These are phyloP conservation scores for Neoboletus subvelutipes DNA, from an alignment of 768 basidiomycete genomes.

Conservation along the genomic window DNA sequence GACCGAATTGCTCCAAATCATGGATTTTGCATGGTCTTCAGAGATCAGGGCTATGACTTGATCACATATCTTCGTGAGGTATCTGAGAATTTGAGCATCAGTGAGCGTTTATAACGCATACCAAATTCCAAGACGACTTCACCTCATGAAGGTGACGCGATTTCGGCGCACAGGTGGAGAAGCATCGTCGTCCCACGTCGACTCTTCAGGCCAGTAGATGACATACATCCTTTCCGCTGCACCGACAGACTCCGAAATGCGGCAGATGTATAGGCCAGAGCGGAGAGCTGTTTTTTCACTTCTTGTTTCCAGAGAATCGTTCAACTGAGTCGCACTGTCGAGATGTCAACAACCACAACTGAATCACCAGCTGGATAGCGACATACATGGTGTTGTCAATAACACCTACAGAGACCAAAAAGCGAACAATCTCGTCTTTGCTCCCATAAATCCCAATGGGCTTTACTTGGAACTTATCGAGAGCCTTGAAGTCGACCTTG, in stretches of 20 bases:
- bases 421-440: conserved; percentile 47
- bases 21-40: conserved; percentile 40
- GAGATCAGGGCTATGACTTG: conserved; percentile 53
- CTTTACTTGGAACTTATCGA: conserved; percentile 46
- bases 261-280: conserved; percentile 51
- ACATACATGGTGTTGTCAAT: conserved; percentile 43
- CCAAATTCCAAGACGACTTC: background rate
- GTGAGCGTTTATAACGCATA: background rate
- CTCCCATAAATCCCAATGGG: conserved; percentile 60
- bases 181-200: conserved; percentile 55
- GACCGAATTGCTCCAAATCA: conserved; percentile 43
- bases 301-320: conserved; percentile 1
- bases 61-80: conserved; percentile 58
- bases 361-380: background rate
- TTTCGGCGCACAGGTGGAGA: conserved; percentile 47
- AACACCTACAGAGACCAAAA: conserved; percentile 39
- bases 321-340: conserved; percentile 15
- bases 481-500: conserved; percentile 53
- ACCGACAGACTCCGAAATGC: conserved; percentile 6
- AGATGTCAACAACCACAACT: background rate
- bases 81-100: conserved; percentile 34
- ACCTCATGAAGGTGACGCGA: conserved; percentile 63
- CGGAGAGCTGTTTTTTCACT: conserved; percentile 33
- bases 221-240: conserved; percentile 38
- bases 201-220: conserved; percentile 63